Base-by-base conservation (phyloP, 805 yeast species). In the Saccharomycopsis oosterbeekiorum region DNA sequence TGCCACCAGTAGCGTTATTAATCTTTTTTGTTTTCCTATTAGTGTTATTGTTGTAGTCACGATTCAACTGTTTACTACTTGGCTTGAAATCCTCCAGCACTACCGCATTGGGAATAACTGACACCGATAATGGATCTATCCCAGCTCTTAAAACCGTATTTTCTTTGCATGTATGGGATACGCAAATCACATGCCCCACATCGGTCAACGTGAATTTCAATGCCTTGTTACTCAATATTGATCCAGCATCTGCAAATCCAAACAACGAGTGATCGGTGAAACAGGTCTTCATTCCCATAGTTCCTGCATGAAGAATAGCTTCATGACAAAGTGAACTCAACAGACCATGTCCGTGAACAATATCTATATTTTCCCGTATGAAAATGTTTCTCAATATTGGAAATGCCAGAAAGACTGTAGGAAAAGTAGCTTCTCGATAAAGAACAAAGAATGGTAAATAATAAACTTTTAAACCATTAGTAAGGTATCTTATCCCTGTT, bases 41-140 rank as follows among this genome's bases (percentile, higher is more conserved):
- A 42, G 15, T 15, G 11, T 50, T 21, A 11, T 47, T 21, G 4
- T 14, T 12, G 15, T 24, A 24, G 21, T 47, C 34, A 11, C 56
- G 19, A 24, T 39, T 58, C 39, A 61, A 56, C 37, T 66, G 55
- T 58, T 66, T 51, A 14, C 71, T 56, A 34, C 64, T 73, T 0
- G 90, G 91, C n/a, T 71, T 70, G 70, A 94, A 94, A 70, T 92
- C 96, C 55, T 82, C 81, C 4, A 94, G 81, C 0, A 94, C 83
- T 4, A 94, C 96, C 0, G 99, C 99, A 73, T 94, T 94, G 0
- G 99, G 99, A 17, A 94, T 94, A 26, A 92, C 99, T 15, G 92
- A 85, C 3, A 91, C 93, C 58, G 75, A 74, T 4, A 79, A 69
- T 0, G 97, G 97, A 65, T 89, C 88, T 50, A 92, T 73, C 1